Percentiles rank a stretch among this genome's conserved stretches.
Evolutionary conservation across 495 filamentous ascomycete species (phyloP).

Genomic region (Penicillium lividum): DNA sequence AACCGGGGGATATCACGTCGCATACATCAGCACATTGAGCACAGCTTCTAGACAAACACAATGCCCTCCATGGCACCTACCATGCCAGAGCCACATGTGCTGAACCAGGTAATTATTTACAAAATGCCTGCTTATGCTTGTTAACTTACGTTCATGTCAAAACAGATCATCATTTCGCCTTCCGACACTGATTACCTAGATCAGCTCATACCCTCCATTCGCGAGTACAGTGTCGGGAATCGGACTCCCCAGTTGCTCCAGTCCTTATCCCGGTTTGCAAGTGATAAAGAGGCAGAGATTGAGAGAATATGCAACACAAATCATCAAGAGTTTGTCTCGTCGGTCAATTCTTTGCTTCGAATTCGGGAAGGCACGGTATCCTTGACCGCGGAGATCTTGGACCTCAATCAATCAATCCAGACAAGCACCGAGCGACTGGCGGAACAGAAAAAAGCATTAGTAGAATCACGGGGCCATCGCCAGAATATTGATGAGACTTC

Average conservation of each 20-base stretch:
- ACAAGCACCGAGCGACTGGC: conserved; percentile 92
- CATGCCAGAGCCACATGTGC: conserved; percentile 39
- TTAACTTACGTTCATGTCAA: no score
- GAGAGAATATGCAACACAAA: conserved; percentile 93
- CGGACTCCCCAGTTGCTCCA: conserved; percentile 73
- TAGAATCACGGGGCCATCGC: conserved; percentile 86
- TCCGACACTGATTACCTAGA: conserved; percentile 94
- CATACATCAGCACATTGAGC: not conserved
- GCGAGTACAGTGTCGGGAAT: conserved; percentile 79
- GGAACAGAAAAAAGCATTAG: conserved; percentile 89
- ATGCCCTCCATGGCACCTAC: conserved; percentile 35
- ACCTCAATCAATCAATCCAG: conserved; percentile 92
- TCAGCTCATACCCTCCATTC: conserved; percentile 88
- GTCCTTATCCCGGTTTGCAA: conserved; percentile 75
- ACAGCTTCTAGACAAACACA: conserved; percentile 1
- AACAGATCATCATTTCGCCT: conserved; percentile 83
- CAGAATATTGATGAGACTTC: conserved; percentile 96
- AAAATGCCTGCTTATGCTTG: not conserved
- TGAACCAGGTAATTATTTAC: conserved; percentile 40
- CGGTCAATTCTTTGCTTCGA: conserved; percentile 87
- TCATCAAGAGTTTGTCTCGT: conserved; percentile 92
- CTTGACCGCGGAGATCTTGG: conserved; percentile 87
- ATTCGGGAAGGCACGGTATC: conserved; percentile 86
- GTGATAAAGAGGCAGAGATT: conserved; percentile 86
- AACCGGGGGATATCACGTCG: not conserved